Evolutionary conservation across 2,329 filamentous ascomycete species (phyloP), one percentile per base, ranked within the genome.

Genomic region (Exophiala alcalophila): DNA sequence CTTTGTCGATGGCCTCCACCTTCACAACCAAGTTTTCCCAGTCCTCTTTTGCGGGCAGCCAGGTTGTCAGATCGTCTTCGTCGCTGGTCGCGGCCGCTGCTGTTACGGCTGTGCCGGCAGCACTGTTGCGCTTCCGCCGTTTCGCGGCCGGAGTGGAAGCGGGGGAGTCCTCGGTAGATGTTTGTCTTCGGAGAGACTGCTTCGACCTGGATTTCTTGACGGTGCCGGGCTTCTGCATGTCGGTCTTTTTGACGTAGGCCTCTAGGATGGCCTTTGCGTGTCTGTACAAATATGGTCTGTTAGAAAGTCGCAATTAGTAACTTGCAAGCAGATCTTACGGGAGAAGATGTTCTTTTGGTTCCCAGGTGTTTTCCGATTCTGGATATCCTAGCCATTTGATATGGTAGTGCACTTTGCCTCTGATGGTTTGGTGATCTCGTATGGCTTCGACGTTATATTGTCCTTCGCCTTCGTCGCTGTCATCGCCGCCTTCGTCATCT

Each of bases 311-410:
- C 19, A 5, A 5, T 6, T 15, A 2, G 20, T 12, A 27, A n/a
- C n/a, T n/a, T n/a, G n/a, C n/a, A n/a, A n/a, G n/a, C n/a, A n/a
- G n/a, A n/a, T 15, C 18, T 45, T 32, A 65, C 42, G 61, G 70
- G 62, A 67, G 33, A 4, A 71, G 55, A 32, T 69, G 66, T 5
- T 65, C 62, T 53, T 73, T 69, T 1, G 68, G 68, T 44, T 73
- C 70, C 55, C 64, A 56, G 2, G 70, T 73, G 38, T 63, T 59
- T 32, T 73, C 69, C n/a, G 56, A 50, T 2, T 62, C 60, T 4
- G 66, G 61, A 38, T 70, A 73, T 4, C 67, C 69, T 48, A 66
- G 65, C 70, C 70, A 73, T 53, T 72, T 72, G 20, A 72, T 67
- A 5, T 61, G 50, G 14, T 70, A 61, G 24, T 63, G 44, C 16